Base-by-base conservation (phyloP, 257 asterid genomes). In the Capsicum pubescens region DNA sequence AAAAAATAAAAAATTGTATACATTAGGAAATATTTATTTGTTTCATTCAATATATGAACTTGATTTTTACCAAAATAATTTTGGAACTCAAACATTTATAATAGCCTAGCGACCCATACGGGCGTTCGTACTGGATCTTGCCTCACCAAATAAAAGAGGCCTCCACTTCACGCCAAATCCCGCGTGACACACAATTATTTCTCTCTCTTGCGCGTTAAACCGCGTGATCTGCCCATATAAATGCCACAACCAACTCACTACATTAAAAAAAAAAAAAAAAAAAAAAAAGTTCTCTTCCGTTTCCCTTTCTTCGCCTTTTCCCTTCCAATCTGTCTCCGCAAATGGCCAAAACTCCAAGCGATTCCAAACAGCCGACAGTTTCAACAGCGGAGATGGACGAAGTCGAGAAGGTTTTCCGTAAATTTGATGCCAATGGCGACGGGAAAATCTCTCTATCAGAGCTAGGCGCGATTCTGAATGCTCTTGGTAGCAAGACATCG, bases 351-450 rank as follows among this genome's bases (percentile, higher is more conserved):
- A 86, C 82, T 39, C 21, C 15, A 1, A 70, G 64, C 83, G 66
- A 57, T 48, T 54, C 88, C 12, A 58, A 83, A 39, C 39, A 14
- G 35, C 54, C 79, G 26, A 52, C 63, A 16, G 11, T 48, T 35
- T 56, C 69, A 60, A 1, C 71, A 10, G 86, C 77, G 78, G 56
- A 42, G 60, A 84, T 70, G 80, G 87, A 79, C 10, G 87, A 88
- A 64, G 88, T 87, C 11, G 88, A 56, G 80, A 15, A 83, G 81
- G 88, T 90, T 36, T 90, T 91, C 88, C 71, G 83, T 54, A 91
- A 91, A 81, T 91, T 91, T 81, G 95, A 91, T 66, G 68, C 88
- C 56, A 90, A 91, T 83, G 93, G 92, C 50, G 95, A 91, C 86
- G 93, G 93, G 0, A 90, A 82, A 85, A 91, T 91, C 87, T 91